Conservation (phyloP, 805 yeast species). For the Candida dajiaensis region DNA sequence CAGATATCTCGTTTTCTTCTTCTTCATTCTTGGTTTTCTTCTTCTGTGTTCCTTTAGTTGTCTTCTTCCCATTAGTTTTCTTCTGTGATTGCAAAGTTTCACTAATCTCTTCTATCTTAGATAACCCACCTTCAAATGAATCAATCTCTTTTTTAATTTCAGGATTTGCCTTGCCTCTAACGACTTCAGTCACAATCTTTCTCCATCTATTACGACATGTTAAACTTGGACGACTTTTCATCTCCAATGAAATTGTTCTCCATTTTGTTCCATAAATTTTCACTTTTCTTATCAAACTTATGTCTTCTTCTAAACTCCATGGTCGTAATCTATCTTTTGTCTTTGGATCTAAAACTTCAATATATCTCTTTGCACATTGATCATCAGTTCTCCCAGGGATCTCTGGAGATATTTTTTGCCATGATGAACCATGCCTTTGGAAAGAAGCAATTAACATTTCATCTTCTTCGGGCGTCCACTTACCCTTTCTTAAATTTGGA, state of each 20-base stretch:
- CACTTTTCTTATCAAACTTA: conserved; percentile 59
- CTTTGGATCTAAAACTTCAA: conserved; percentile 80
- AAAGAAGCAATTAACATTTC: conserved; percentile 56
- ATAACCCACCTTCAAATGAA: conserved; percentile 35
- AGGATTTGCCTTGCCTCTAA: conserved; percentile 54
- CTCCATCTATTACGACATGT: conserved; percentile 94
- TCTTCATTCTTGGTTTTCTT: background rate
- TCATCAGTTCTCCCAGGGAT: conserved; percentile 88
- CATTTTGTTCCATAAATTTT: conserved; percentile 78
- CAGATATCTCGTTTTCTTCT: background rate
- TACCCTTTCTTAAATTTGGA: conserved; percentile 76
- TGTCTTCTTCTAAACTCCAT: conserved; percentile 78
- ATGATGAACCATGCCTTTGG: conserved; percentile 65
- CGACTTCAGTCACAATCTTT: conserved; percentile 71
- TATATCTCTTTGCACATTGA: conserved; percentile 88
- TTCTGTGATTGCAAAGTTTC: conserved; percentile 16
- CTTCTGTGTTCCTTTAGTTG: background rate
- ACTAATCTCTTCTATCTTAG: conserved; percentile 22
- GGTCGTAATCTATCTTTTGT: conserved; percentile 71
- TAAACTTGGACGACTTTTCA: conserved; percentile 77
- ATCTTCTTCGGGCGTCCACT: conserved; percentile 85
- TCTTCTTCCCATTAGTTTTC: conserved; percentile 1
- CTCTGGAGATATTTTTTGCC: conserved; percentile 77
- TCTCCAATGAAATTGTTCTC: conserved; percentile 69
- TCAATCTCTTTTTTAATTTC: conserved; percentile 56